Conservation (phyloP, 805 yeast genomes). For the Komagataella populi region DNA sequence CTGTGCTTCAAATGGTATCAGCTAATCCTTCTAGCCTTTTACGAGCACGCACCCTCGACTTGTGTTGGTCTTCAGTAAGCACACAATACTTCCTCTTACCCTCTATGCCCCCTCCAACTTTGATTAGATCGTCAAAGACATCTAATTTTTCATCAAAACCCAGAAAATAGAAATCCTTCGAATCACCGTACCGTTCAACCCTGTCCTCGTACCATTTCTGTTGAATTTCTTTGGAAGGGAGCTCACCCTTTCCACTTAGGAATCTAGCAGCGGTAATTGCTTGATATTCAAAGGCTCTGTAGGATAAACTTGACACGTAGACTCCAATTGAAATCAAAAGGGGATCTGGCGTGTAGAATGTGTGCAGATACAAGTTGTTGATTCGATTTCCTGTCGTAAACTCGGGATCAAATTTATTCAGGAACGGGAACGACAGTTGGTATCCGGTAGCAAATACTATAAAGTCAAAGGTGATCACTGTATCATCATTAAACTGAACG, state of each 20-base stretch:
- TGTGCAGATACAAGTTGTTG: constrained; percentile 19
- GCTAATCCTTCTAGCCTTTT: background rate
- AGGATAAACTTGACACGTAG: constrained; percentile 23
- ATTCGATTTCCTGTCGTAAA: constrained; percentile 15
- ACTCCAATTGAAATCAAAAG: constrained; percentile 21
- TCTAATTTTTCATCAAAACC: constrained; percentile 18
- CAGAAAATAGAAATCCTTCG: constrained; percentile 19
- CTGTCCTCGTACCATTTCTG: constrained; percentile 17
- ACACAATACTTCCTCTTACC: background rate
- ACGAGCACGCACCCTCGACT: background rate
- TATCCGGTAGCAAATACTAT: constrained; percentile 4
- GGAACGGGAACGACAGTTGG: constrained; percentile 19
- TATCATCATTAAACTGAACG: constrained; percentile 4
- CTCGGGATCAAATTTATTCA: constrained; percentile 8
- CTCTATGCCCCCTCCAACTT: constrained; percentile 14
- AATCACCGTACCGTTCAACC: constrained; percentile 14
- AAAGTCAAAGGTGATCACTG: constrained; percentile 11
- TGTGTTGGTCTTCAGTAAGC: background rate
- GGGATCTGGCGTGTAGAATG: constrained; percentile 20
- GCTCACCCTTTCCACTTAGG: constrained; percentile 15
- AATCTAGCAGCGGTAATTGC: constrained; percentile 21
- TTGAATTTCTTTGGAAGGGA: constrained; percentile 19
- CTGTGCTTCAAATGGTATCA: background rate
- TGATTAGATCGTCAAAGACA: constrained; percentile 12
- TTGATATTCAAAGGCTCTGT: constrained; percentile 27